phyloP scores from a whole-genome alignment of 345 rosid species.

The Brassica juncea region DNA sequence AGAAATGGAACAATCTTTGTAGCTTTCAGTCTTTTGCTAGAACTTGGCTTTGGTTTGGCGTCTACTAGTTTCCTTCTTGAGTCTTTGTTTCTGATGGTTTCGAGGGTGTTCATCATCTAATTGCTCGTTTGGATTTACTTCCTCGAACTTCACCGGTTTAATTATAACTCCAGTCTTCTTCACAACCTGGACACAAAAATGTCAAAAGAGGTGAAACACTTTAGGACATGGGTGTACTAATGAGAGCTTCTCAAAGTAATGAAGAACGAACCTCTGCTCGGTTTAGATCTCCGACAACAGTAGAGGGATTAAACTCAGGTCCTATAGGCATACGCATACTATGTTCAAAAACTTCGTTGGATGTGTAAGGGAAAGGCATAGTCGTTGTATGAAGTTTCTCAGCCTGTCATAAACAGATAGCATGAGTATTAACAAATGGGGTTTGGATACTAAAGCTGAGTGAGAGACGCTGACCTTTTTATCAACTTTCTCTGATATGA shows the following conservation, averaged over 20 bases:
- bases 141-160: constrained; percentile 73
- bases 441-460: background rate
- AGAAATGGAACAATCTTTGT: background rate
- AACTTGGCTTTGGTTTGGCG: constrained; percentile 29
- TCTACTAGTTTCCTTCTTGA: constrained; percentile 28
- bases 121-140: constrained; percentile 63
- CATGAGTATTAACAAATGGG: constrained; percentile 1
- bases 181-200: constrained; percentile 57
- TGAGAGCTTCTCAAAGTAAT: constrained; percentile 5
- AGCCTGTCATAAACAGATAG: constrained; percentile 46
- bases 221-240: background rate
- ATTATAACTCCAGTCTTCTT: constrained; percentile 74
- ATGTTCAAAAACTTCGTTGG: constrained; percentile 73
- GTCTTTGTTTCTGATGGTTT: constrained; percentile 45
- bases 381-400: constrained; percentile 71
- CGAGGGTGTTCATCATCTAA: constrained; percentile 43
- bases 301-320: constrained; percentile 85
- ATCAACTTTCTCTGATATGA: constrained; percentile 83
- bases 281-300: constrained; percentile 63
- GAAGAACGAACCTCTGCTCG: constrained; percentile 62
- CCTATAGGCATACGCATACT: constrained; percentile 94
- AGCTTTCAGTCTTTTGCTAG: constrained; percentile 9
- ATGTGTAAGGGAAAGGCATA: constrained; percentile 81
- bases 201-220: constrained; percentile 1
- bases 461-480: constrained; percentile 59